Conservation (phyloP, 192 early-diverging fungal genomes). For the Coemansia aciculifera region DNA sequence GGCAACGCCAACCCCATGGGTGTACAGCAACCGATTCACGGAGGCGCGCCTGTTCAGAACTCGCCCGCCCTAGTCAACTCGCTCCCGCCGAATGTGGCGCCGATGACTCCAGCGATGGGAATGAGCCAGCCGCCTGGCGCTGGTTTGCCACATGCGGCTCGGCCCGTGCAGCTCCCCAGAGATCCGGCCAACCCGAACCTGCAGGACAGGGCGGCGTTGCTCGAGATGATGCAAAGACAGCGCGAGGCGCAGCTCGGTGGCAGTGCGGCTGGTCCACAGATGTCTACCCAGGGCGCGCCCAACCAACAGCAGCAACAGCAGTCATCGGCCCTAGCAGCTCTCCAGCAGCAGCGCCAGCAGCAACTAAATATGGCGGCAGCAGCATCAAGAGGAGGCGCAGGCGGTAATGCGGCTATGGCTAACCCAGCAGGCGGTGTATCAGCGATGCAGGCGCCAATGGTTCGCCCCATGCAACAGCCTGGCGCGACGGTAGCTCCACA, state of each 20-base stretch:
- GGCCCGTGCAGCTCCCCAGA: constrained; percentile 11
- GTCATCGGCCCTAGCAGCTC: not conserved
- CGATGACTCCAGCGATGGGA: not conserved
- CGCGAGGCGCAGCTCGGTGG: constrained; percentile 12
- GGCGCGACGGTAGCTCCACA: not conserved
- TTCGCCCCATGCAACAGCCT: not conserved
- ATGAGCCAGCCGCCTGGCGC: not conserved
- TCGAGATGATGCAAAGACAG: constrained; percentile 33
- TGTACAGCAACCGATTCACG: constrained; percentile 14
- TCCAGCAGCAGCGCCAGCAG: constrained; percentile 12
- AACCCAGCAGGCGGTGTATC: not conserved
- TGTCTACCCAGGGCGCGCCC: constrained; percentile 2
- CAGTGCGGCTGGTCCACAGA: constrained; percentile 1
- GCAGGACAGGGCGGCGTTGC: constrained; percentile 23
- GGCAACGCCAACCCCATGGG: constrained; percentile 1
- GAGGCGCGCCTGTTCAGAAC: constrained; percentile 17
- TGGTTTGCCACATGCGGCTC: constrained; percentile 3
- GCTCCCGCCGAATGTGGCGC: constrained; percentile 5
- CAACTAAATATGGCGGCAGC: not conserved
- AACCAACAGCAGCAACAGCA: constrained; percentile 7
- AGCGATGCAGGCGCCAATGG: constrained; percentile 4
- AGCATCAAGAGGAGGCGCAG: not conserved
- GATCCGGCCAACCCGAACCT: constrained; percentile 27
- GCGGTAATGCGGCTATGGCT: not conserved
- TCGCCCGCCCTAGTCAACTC: constrained; percentile 17